A percentile compares a stretch with the other conserved stretches of the same genome.
Evolutionary conservation across 2,329 filamentous ascomycete species (phyloP).

Genomic region (Hymenoscyphus salicellus): DNA sequence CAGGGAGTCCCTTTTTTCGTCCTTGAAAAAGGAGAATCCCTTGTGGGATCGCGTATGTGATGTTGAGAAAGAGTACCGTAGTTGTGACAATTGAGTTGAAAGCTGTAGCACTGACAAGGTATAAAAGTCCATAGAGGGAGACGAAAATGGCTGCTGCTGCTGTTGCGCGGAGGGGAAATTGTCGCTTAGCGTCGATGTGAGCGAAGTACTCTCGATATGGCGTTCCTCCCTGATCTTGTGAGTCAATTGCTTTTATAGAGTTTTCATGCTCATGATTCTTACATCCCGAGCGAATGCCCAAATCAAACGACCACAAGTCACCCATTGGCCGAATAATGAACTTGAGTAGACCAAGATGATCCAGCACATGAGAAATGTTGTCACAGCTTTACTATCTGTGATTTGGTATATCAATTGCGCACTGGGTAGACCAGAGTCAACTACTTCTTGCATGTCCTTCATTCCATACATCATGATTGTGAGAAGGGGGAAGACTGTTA

Average conservation of each 20-base stretch:
- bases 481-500: constrained; percentile 64
- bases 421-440: constrained; percentile 67
- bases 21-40: constrained; percentile 64
- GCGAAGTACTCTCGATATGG: constrained; percentile 54
- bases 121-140: constrained; percentile 70
- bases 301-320: constrained; percentile 2
- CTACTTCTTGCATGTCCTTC: constrained; percentile 61
- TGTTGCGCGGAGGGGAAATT: constrained; percentile 11
- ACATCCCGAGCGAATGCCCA: constrained; percentile 8
- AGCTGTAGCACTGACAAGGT: constrained; percentile 70
- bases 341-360: neutral
- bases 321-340: neutral
- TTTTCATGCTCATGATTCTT: neutral
- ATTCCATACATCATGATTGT: constrained; percentile 73
- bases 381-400: neutral
- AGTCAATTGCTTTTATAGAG: neutral
- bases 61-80: constrained; percentile 71
- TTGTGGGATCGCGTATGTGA: constrained; percentile 72
- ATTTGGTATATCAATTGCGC: constrained; percentile 66
- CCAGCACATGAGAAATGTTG: constrained; percentile 6
- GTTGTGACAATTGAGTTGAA: constrained; percentile 77
- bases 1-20: constrained; percentile 41
- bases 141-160: constrained; percentile 48
- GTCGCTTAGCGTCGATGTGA: constrained; percentile 6
- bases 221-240: constrained; percentile 41